phyloP scores from a whole-genome alignment of 2,329 filamentous ascomycete species.

The Macrophomina tecta region DNA sequence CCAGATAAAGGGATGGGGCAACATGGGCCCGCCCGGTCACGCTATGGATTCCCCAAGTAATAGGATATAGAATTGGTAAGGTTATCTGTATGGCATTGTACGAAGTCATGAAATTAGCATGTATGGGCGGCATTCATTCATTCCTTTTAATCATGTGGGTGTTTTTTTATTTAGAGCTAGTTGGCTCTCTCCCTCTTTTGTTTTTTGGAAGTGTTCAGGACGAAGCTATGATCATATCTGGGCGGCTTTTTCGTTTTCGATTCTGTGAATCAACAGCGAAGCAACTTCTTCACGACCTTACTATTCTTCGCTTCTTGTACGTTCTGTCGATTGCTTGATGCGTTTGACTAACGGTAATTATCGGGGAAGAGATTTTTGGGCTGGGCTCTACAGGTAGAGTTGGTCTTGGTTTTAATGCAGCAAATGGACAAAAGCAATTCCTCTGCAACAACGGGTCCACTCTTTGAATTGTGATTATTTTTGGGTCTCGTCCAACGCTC shows the following conservation, averaged over 20 bases:
- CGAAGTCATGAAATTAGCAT: constrained; percentile 18
- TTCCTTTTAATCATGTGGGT: constrained; percentile 22
- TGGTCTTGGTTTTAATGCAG: constrained; percentile 20
- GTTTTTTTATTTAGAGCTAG: background rate
- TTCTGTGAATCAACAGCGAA: constrained; percentile 10
- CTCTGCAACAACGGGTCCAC: background rate
- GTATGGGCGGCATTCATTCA: constrained; percentile 26
- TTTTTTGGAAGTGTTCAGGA: background rate
- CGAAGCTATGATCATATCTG: background rate
- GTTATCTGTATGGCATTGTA: constrained; percentile 5
- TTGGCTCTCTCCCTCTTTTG: background rate
- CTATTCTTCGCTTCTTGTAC: constrained; percentile 7
- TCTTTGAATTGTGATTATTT: background rate
- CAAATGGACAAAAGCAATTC: constrained; percentile 1
- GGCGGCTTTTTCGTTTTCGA: constrained; percentile 11
- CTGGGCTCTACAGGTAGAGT: constrained; percentile 20
- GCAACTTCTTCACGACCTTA: background rate
- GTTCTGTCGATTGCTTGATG: constrained; percentile 19
- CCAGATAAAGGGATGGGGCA: constrained; percentile 21
- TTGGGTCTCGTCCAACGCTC: too few relatives aligned
- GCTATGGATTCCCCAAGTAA: constrained; percentile 10
- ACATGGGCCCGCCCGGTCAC: constrained; percentile 4
- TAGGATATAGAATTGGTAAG: constrained; percentile 16
- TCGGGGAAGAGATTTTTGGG: background rate
- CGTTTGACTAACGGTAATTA: constrained; percentile 22